phyloP scores from a whole-genome alignment of 257 asterid species.

The Solanum bulbocastanum region DNA sequence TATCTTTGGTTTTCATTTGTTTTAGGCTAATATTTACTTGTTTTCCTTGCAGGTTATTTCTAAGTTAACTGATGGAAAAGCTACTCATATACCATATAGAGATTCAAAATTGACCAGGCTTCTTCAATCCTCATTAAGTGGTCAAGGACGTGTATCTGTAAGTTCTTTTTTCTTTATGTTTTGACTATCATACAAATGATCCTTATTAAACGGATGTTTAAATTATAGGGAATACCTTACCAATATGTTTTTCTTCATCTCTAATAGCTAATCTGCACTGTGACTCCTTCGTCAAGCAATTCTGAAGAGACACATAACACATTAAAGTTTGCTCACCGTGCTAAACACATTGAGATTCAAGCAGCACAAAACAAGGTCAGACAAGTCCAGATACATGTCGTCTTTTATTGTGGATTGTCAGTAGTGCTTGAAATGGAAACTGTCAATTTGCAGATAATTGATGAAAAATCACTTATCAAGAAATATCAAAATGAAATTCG shows the following conservation, averaged over 20 bases:
- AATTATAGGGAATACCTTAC: background rate
- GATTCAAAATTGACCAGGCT: conserved; percentile 97
- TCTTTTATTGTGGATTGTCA: background rate
- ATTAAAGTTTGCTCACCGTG: conserved; percentile 95
- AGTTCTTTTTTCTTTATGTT: conserved; percentile 19
- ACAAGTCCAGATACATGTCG: background rate
- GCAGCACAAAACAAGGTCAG: conserved; percentile 90
- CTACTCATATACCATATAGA: conserved; percentile 84
- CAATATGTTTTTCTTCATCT: conserved; percentile 3
- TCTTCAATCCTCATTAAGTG: conserved; percentile 95
- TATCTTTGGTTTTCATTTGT: background rate
- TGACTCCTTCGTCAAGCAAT: conserved; percentile 95
- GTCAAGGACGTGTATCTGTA: conserved; percentile 99
- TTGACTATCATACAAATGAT: background rate
- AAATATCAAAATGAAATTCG: conserved; percentile 96
- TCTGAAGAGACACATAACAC: conserved; percentile 99
- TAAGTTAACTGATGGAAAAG: conserved; percentile 85
- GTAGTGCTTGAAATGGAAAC: conserved; percentile 5
- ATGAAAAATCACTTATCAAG: conserved; percentile 94
- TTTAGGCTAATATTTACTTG: conserved; percentile 7
- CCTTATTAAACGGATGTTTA: background rate
- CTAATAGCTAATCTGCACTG: conserved; percentile 80
- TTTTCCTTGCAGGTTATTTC: conserved; percentile 73
- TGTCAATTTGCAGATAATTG: conserved; percentile 71
- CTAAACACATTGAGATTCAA: conserved; percentile 95